Evolutionary conservation across 768 basidiomycete genomes (phyloP), one percentile per base, ranked within the genome.

Genomic region (Lactarius psammicola): DNA sequence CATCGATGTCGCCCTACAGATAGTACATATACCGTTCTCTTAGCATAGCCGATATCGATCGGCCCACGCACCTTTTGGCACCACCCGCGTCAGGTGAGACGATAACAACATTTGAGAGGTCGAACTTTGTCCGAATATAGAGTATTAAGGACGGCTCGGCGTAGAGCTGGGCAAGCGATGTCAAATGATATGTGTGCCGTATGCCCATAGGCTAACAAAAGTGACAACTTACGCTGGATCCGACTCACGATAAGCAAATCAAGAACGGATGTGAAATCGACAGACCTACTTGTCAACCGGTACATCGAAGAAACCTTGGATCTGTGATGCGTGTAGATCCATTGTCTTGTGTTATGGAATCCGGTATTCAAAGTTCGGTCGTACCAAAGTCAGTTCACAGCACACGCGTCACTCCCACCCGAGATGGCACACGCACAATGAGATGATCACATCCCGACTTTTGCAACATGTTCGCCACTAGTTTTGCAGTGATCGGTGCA

Each of bases 301-400:
- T 53, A 98, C 95, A 77, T 98, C 96, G 77, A 99, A 99, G 81
- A 99, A 99, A 7, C 97, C 97, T 79, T 99, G 97, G 68, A 99
- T 98, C 75, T 99, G 97, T 2, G 94, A 96, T 36, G 97, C 97
- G 75, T 99, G 96, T 65, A 98, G 81, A 79, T 99, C 97, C 94
- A 98, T 97, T 10, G 96, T 98, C 94, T 95, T 20, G 95, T 97
- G 92, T 95, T 57, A 55, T 55, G 31, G 36, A 46, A 56, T 44
- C 59, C 57, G 66, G 64, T 62, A 65, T 64, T 40, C 56, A 42
- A 23, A 34, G 23, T 30, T 60, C 20, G 36, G 53, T 36, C 18
- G 28, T 40, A 64, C 31, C 49, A 59, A 60, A 55, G 33, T 46
- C 5, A 49, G 17, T 26, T 33, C 46, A 46, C 44, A 23, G 33